Conservation (phyloP, 345 rosid genomes). For the Salix arbutifolia region DNA sequence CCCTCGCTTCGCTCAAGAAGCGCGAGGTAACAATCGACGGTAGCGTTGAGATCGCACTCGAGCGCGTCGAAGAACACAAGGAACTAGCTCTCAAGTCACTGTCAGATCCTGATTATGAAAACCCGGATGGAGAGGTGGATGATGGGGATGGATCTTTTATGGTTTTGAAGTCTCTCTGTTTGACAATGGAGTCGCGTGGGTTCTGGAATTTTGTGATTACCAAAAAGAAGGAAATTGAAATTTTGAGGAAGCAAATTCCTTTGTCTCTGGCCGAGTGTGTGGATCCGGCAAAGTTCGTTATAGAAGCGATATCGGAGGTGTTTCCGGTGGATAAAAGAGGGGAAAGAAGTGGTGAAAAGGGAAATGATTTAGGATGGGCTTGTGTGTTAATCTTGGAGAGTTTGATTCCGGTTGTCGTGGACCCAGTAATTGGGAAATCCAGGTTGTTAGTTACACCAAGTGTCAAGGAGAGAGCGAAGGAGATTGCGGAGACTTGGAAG, state of each 20-base stretch:
- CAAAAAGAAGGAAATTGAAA: slow-evolving; percentile 72
- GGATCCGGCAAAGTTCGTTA: slow-evolving; percentile 83
- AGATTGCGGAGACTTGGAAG: slow-evolving; percentile 93
- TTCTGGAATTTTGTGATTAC: slow-evolving; percentile 76
- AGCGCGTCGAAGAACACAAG: slow-evolving; percentile 48
- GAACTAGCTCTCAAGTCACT: slow-evolving; percentile 47
- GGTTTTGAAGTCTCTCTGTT: slow-evolving; percentile 47
- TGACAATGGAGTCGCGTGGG: slow-evolving; percentile 65
- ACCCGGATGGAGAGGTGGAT: slow-evolving; percentile 69
- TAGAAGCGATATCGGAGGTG: slow-evolving; percentile 85
- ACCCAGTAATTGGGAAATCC: slow-evolving; percentile 80
- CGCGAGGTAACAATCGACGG: slow-evolving; percentile 87
- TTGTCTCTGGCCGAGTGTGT: slow-evolving; percentile 65
- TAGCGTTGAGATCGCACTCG: slow-evolving; percentile 70
- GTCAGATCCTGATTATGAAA: slow-evolving; percentile 23
- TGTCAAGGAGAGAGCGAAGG: slow-evolving; percentile 64
- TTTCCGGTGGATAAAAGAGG: slow-evolving; percentile 82
- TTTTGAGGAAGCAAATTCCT: slow-evolving; percentile 61
- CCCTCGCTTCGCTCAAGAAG: slow-evolving; percentile 65
- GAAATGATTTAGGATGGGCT: slow-evolving; percentile 91
- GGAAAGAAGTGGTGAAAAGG: slow-evolving; percentile 27
- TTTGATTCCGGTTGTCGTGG: slow-evolving; percentile 77
- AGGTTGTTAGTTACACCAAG: slow-evolving; percentile 72
- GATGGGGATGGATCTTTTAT: slow-evolving; percentile 63
- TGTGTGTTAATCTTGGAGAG: slow-evolving; percentile 87